These are phyloP conservation scores for Quercus dentata DNA, from an alignment of 306 rosid genomes.

Conservation along the genomic window DNA sequence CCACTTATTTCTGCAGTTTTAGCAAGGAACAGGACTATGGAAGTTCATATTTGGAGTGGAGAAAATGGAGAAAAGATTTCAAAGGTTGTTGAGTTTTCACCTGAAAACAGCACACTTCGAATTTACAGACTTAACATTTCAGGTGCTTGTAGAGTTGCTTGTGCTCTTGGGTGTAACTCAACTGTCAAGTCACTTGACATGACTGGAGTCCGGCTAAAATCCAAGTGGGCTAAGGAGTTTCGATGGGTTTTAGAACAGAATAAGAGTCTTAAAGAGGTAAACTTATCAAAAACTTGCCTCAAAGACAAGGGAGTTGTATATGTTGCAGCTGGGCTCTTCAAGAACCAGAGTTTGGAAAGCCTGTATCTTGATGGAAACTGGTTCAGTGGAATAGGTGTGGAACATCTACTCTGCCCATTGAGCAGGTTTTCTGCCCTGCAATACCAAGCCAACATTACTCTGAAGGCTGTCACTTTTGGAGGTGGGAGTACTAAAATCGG, in stretches of 20 bases:
- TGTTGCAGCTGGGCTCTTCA: conserved; percentile 84
- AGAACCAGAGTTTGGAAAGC: conserved; percentile 60
- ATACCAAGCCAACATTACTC: conserved; percentile 72
- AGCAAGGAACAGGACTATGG: conserved; percentile 75
- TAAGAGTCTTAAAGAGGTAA: conserved; percentile 61
- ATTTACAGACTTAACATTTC: conserved; percentile 64
- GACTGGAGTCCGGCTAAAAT: conserved; percentile 77
- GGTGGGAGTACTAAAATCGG: conserved; percentile 81
- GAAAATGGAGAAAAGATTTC: conserved; percentile 63
- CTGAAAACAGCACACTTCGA: conserved; percentile 60
- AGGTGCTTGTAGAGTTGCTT: conserved; percentile 78
- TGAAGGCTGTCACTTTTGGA: conserved; percentile 67
- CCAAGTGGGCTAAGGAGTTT: conserved; percentile 84
- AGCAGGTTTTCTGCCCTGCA: conserved; percentile 86
- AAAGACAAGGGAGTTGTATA: conserved; percentile 79
- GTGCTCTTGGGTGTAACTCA: conserved; percentile 78
- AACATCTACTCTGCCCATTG: conserved; percentile 84
- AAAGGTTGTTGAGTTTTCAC: conserved; percentile 87
- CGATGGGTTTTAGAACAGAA: conserved; percentile 87
- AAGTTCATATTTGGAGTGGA: conserved; percentile 87
- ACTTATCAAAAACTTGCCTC: conserved; percentile 66
- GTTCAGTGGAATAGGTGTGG: conserved; percentile 68
- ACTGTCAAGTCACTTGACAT: conserved; percentile 75
- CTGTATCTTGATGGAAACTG: conserved; percentile 68
- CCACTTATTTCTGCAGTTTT: conserved; percentile 85